Evolutionary conservation across 371 early-diverging fungal genomes (phyloP), one percentile per base, ranked within the genome.

Genomic region (Rozella allomycis): DNA sequence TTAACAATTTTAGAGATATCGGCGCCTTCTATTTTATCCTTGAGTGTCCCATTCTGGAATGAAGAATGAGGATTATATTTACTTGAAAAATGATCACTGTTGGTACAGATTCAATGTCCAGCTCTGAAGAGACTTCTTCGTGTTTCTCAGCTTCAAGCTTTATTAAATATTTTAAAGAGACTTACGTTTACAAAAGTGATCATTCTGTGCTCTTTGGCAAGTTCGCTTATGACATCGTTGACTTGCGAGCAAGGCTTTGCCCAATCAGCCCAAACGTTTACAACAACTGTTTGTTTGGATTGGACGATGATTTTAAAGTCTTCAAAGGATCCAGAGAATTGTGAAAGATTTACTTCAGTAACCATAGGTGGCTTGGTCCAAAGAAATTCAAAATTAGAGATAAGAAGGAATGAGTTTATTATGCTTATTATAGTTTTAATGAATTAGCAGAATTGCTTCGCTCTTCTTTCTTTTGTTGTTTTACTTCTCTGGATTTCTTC

Each of bases 231-330:
- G 8, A 86, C 74, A 26, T 73, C 71, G 51, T 81, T 80, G 75
- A 91, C 80, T 55, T 86, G 80, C 40, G 55, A 50, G 57, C 86
- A 84, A 22, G 78, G 77, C 30, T 70, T 70, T 25, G 80, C 82
- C 85, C 85, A 91, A 23, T 55, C 34, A 9, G 90, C 93, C 74
- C 76, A 82, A 50, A 88, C 87, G 58, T 80, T 73, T n/a, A n/a
- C n/a, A n/a, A n/a, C n/a, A n/a, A n/a, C n/a, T n/a, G n/a, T n/a
- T n/a, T n/a, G n/a, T n/a, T n/a, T n/a, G n/a, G n/a, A n/a, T n/a
- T n/a, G n/a, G n/a, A n/a, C n/a, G n/a, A n/a, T n/a, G n/a, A n/a
- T n/a, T n/a, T n/a, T n/a, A n/a, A n/a, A n/a, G n/a, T n/a, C n/a
- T n/a, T n/a, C n/a, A n/a, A n/a, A n/a, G n/a, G n/a, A n/a, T n/a